These are phyloP conservation scores for Verticillium dahliae DNA, from an alignment of 2,329 filamentous ascomycete genomes.

Conservation along the genomic window DNA sequence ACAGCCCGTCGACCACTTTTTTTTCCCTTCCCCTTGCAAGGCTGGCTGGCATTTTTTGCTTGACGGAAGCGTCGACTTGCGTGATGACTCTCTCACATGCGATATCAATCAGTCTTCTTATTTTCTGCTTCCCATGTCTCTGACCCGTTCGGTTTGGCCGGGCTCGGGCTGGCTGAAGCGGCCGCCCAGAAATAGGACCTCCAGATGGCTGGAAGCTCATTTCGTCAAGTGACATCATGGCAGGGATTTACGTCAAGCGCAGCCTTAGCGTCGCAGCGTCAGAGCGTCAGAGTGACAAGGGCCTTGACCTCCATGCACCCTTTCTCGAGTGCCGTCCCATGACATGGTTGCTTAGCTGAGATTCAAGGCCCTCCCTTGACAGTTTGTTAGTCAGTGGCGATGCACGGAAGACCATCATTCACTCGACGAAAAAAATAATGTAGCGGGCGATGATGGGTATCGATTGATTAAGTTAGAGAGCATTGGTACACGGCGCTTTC, in stretches of 20 bases:
- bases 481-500: slow-evolving; percentile 1
- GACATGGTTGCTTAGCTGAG: neutral
- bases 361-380: neutral
- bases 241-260: neutral
- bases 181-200: neutral
- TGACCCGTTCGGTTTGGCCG: too few relatives aligned
- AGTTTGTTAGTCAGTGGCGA: neutral
- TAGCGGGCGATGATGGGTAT: slow-evolving; percentile 3
- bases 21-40: too few relatives aligned
- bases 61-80: too few relatives aligned
- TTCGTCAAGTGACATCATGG: neutral
- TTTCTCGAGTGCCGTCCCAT: neutral
- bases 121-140: too few relatives aligned
- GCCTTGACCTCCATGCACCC: too few relatives aligned
- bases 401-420: neutral
- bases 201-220: neutral
- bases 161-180: too few relatives aligned
- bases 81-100: too few relatives aligned
- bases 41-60: too few relatives aligned
- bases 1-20: too few relatives aligned
- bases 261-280: neutral
- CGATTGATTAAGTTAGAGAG: slow-evolving; percentile 5
- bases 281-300: neutral
- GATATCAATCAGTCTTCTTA: too few relatives aligned
- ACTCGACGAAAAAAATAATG: neutral